phyloP scores from a whole-genome alignment of 2,329 filamentous ascomycete genomes.

The Aspergillus melleus region DNA sequence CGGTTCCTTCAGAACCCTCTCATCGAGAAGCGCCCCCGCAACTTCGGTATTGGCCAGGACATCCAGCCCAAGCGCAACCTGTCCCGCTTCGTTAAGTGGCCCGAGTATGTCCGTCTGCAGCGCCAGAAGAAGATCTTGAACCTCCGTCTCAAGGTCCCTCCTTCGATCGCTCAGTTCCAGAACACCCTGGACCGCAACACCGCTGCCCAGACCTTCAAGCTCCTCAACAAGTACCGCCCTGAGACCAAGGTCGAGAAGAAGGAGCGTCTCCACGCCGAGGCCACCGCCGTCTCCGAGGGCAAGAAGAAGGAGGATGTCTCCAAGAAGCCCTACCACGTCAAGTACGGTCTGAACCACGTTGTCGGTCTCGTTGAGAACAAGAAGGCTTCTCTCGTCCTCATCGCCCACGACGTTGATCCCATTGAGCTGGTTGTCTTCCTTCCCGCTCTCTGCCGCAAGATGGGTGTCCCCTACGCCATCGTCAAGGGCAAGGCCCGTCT shows the following conservation, averaged over 20 bases:
- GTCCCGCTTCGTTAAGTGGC: constrained; percentile 98
- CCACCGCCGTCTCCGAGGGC: constrained; percentile 94
- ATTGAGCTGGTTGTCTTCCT: constrained; percentile 99
- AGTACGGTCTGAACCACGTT: constrained; percentile 99
- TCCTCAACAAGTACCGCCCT: constrained; percentile 99
- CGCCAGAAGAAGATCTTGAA: constrained; percentile 94
- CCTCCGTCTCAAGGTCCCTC: constrained; percentile 97
- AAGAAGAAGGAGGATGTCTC: constrained; percentile 99
- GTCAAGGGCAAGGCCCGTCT: constrained; percentile 99
- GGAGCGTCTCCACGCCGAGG: constrained; percentile 97
- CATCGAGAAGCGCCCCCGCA: constrained; percentile 94
- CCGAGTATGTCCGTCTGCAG: constrained; percentile 98
- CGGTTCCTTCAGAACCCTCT: constrained; percentile 77
- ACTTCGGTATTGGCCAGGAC: constrained; percentile 99
- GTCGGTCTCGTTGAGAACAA: constrained; percentile 98
- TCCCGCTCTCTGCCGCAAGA: constrained; percentile 98
- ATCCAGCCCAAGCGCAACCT: constrained; percentile 96
- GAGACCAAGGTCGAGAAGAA: constrained; percentile 99
- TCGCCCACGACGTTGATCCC: constrained; percentile 99
- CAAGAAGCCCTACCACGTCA: constrained; percentile 99
- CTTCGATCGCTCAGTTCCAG: constrained; percentile 96
- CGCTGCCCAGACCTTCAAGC: constrained; percentile 95
- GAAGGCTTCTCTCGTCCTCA: constrained; percentile 97
- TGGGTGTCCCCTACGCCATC: constrained; percentile 99
- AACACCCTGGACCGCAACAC: constrained; percentile 96